A percentile compares a stretch with the other conserved stretches of the same genome.
Evolutionary conservation across 1,139 yeast species (phyloP).

Genomic region (Wickerhamomyces sp.): DNA sequence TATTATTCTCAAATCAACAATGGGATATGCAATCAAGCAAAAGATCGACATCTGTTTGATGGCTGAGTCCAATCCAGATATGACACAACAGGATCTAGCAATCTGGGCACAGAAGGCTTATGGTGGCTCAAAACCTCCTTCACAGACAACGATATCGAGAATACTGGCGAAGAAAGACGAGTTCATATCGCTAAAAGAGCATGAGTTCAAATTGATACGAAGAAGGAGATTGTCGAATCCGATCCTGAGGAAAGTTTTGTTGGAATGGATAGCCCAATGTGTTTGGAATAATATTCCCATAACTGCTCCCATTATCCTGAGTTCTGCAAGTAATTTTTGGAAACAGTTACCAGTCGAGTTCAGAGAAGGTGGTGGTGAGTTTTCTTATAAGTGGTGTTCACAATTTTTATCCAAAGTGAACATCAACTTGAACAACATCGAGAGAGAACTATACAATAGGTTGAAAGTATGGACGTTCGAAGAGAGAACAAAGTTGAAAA

Average conservation of each 20-base stretch:
- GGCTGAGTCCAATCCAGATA: conserved; percentile 59
- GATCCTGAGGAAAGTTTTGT: conserved; percentile 47
- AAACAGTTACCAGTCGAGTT: conserved; percentile 47
- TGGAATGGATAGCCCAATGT: conserved; percentile 67
- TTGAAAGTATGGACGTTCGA: conserved; percentile 60
- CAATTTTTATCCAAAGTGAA: conserved; percentile 52
- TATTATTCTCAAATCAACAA: conserved; percentile 14
- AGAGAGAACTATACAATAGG: conserved; percentile 39
- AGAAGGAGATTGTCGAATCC: conserved; percentile 55
- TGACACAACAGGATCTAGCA: conserved; percentile 67
- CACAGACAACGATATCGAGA: conserved; percentile 65
- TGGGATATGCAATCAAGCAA: conserved; percentile 60
- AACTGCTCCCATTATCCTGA: conserved; percentile 57
- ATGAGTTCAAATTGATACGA: conserved; percentile 49
- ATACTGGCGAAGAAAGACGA: conserved; percentile 55
- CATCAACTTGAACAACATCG: conserved; percentile 43
- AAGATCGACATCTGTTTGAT: conserved; percentile 63
- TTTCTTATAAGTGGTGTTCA: conserved; percentile 61
- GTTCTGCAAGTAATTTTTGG: conserved; percentile 64
- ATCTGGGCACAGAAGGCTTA: conserved; percentile 56
- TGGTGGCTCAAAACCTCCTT: conserved; percentile 48
- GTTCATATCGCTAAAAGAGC: conserved; percentile 51
- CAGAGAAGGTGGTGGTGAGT: conserved; percentile 60
- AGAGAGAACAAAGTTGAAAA: conserved; percentile 40
- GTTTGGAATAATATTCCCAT: conserved; percentile 65